Evolutionary conservation across 176 grass and related monocot species (phyloP).

Genomic region (Rhynchospora breviuscula): DNA sequence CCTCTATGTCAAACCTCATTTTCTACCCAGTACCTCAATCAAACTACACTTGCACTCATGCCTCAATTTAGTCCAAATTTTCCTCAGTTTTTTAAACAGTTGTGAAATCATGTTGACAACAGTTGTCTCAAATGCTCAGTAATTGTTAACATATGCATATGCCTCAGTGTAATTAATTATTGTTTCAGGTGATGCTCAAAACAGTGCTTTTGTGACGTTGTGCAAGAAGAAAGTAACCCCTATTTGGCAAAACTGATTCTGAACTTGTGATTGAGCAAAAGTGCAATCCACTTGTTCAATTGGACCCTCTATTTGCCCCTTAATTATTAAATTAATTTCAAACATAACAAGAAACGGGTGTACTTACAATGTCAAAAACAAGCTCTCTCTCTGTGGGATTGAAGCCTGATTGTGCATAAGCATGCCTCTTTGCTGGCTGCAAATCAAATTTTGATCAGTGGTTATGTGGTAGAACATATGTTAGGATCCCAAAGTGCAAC

Average conservation of each 20-base stretch:
- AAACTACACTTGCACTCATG: background rate
- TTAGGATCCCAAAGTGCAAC: background rate
- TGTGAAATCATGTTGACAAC: background rate
- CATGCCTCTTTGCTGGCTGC: conserved; percentile 84
- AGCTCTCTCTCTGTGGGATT: conserved; percentile 78
- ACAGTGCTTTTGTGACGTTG: background rate
- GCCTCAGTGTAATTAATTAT: background rate
- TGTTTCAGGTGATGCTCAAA: background rate
- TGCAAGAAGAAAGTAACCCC: background rate
- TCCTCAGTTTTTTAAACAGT: too few relatives aligned
- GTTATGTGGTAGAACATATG: background rate
- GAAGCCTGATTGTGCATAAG: conserved; percentile 84
- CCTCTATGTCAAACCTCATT: background rate
- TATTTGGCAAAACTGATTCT: background rate
- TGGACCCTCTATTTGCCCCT: background rate
- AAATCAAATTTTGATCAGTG: background rate
- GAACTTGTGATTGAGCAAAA: background rate
- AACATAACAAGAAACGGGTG: background rate
- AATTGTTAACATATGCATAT: background rate
- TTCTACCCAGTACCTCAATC: background rate
- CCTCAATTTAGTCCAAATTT: background rate
- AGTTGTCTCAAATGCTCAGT: background rate
- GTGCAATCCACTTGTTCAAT: background rate
- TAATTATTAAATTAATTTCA: background rate
- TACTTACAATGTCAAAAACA: conserved; percentile 91